These are phyloP conservation scores for Blepharisma japonicum DNA, from an alignment of 73 alveolate species.

Conservation along the genomic window DNA sequence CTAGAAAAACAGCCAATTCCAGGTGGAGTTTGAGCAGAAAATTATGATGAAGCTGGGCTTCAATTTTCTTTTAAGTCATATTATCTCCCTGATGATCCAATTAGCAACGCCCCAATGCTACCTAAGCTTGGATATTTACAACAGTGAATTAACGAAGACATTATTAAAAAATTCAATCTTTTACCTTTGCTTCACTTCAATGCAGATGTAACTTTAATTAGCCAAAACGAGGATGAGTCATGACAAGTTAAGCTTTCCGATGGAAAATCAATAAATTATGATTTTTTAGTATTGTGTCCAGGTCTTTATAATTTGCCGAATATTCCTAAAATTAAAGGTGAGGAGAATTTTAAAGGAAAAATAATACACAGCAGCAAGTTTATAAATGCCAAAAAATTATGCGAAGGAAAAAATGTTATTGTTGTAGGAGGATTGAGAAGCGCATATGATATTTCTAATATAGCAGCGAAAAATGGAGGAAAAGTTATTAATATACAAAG, in stretches of 20 bases:
- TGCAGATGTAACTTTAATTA: not conserved
- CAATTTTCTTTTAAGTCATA: not conserved
- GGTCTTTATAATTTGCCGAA: constrained; percentile 11
- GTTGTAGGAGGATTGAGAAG: not conserved
- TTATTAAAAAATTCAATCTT: not conserved
- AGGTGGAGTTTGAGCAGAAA: constrained; percentile 17
- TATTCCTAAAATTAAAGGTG: not conserved
- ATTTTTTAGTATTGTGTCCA: not conserved
- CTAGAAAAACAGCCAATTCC: not conserved
- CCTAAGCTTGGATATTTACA: not conserved
- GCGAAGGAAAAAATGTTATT: constrained; percentile 4
- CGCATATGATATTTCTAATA: not conserved
- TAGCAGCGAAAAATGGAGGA: constrained; percentile 14
- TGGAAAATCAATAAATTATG: not conserved
- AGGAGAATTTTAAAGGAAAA: not conserved
- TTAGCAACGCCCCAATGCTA: not conserved
- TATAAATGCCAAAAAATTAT: constrained; percentile 2
- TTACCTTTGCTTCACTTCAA: not conserved
- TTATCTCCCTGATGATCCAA: not conserved
- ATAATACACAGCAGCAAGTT: constrained; percentile 14
- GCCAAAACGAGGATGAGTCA: not conserved
- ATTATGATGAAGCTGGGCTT: constrained; percentile 15
- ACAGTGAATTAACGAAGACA: not conserved
- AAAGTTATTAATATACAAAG: not conserved
- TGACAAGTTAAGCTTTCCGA: not conserved